Base-by-base conservation (phyloP, 306 rosid genomes). In the Trifolium pratense region DNA sequence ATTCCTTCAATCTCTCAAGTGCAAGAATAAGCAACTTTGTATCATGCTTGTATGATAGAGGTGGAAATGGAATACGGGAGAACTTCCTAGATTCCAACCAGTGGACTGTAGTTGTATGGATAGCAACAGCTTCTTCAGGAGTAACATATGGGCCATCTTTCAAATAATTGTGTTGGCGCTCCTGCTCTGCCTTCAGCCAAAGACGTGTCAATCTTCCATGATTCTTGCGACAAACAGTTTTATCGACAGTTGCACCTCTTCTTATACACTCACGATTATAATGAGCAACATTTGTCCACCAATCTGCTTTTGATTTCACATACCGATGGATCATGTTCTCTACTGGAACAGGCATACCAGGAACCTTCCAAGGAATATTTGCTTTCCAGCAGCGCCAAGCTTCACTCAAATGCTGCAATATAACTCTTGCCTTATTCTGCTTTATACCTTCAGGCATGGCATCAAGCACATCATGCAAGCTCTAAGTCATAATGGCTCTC, bases 351-450 rank as follows among this genome's bases (percentile, higher is more conserved):
- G 99, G 99, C 68, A 94, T 74, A 71, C 96, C 96, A 68, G 99
- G 99, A 84, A 94, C 99, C 99, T 94, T 91, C 99, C 99, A 94
- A 49, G 99, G 99, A 84, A 94, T 94, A 79, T 94, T 94, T 55
- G 99, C 99, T 75, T 91, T 94, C 99, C 99, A 94, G 67, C 99
- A 94, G n/a, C 99, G 93, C 99, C 99, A 94, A 3, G 99, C 99
- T 83, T 94, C 99, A 83, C 99, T 94, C 80, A 94, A 78, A 86
- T 94, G 99, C 75, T 94, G 99, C 87, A 94, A 85, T 49, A 94
- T 94, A 23, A 95, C 90, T 62, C 96, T 91, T 55, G 99, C 99
- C 82, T 91, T 91, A 56, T 94, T 94, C 82, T 91, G 99, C 88
- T 91, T 94, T 21, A 91, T 94, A 29, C 99, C 99, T 93, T 94